These are phyloP conservation scores for Alternaria arbusti DNA, from an alignment of 2,329 filamentous ascomycete species.

Conservation along the genomic window DNA sequence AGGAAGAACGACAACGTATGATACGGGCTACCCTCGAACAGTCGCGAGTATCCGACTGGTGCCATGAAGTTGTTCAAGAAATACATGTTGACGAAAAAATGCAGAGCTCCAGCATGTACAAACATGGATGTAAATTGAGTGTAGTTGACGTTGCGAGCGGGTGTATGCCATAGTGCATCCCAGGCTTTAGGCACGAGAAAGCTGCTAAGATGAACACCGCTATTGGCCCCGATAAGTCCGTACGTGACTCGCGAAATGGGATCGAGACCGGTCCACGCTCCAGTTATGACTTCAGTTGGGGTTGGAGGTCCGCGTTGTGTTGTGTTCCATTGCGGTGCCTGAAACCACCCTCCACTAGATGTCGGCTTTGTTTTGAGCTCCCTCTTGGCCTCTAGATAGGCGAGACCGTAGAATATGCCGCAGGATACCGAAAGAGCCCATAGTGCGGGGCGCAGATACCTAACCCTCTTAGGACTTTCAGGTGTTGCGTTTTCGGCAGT, in stretches of 20 bases:
- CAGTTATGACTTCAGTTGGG: constrained; percentile 35
- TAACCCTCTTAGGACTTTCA: constrained; percentile 23
- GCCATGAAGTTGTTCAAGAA: constrained; percentile 41
- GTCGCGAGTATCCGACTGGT: constrained; percentile 33
- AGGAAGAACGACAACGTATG: constrained; percentile 41
- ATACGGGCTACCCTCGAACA: constrained; percentile 41
- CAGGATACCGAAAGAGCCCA: constrained; percentile 36
- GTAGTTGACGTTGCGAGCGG: constrained; percentile 37
- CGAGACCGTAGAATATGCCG: constrained; percentile 35
- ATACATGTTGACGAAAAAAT: constrained; percentile 27
- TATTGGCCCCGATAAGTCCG: constrained; percentile 39
- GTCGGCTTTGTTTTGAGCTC: constrained; percentile 27
- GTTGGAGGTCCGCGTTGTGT: constrained; percentile 26
- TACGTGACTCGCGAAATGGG: constrained; percentile 36
- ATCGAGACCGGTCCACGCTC: constrained; percentile 31
- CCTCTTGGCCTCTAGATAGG: constrained; percentile 37
- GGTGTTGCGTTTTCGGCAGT: neutral
- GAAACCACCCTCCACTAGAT: constrained; percentile 16
- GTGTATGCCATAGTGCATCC: constrained; percentile 39
- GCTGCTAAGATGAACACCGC: constrained; percentile 33
- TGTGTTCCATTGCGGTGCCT: constrained; percentile 23
- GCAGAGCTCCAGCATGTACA: constrained; percentile 25
- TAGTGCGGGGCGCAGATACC: constrained; percentile 37
- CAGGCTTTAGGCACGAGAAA: constrained; percentile 31
- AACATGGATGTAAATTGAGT: constrained; percentile 40